Evolutionary conservation across 306 rosid species (phyloP), one percentile per base, ranked within the genome.

Genomic region (Corylus avellana): DNA sequence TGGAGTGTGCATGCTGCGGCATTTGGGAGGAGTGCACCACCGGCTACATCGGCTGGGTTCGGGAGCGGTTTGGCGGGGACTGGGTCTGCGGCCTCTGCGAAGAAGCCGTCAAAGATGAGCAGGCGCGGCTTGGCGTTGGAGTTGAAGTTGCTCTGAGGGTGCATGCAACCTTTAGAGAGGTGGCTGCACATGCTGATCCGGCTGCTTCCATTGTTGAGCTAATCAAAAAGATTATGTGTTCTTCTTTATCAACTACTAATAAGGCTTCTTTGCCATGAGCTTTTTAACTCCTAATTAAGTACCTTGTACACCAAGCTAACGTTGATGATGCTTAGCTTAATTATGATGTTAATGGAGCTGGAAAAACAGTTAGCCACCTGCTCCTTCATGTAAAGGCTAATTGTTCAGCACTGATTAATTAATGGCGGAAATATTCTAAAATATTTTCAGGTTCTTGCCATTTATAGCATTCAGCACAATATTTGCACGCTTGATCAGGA

Each of bases 61-160:
- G 55, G 18, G 51, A 35, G 66, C 35, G 61, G 14, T 72, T 48
- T 13, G 37, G 53, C 1, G 53, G 77, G 0, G 50, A 55, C 8
- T 73, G 66, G 66, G 77, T 73, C 11, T 73, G 75, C 37, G 25
- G 75, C 47, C 75, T 50, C 59, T 72, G 66, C 49, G 51, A 73
- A 73, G 77, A 73, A 73, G 77, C 51, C 39, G 55, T 73, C 49
- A 54, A 73, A 22, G 64, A 55, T 11, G 67, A 73, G 51, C 66
- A 73, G 55, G 67, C 77, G 9, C 51, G 77, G 9, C 53, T 54
- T 32, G 77, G 51, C 0, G 35, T 73, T 13, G 59, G 63, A 20
- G 54, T 37, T 14, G 50, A 73, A 9, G 67, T n/a, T 18, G 66
- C 50, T 54, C 35, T 73, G 11, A 55, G 12, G 13, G 8, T 73